Percentiles rank a stretch among this genome's conserved stretches.
Evolutionary conservation across 139 green algal genomes (phyloP).

Genomic region (Chlorella sp.): DNA sequence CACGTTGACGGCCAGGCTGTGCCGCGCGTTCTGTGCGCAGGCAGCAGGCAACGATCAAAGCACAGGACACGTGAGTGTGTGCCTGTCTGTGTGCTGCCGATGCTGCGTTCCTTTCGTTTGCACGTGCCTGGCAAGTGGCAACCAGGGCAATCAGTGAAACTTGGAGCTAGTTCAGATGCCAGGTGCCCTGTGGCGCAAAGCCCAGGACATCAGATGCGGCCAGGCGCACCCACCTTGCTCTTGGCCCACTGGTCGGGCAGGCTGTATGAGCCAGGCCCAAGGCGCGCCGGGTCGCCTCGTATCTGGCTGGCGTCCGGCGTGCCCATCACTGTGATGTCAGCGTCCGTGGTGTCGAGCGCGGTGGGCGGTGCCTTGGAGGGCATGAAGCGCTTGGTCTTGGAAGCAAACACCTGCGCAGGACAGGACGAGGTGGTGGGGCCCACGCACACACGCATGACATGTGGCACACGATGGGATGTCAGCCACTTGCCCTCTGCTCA

Average conservation of each 20-base stretch:
- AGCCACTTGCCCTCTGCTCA: no score
- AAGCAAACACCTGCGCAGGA: constrained; percentile 12
- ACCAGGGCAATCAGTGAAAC: background rate
- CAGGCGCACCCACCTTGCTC: background rate
- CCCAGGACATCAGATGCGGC: background rate
- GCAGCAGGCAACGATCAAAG: background rate
- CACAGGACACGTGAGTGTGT: no score
- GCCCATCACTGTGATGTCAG: no score
- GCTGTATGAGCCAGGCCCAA: constrained; percentile 8
- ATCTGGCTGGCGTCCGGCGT: background rate
- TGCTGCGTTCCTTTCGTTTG: no score
- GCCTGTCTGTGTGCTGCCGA: no score
- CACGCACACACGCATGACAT: no score
- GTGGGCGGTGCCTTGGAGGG: constrained; percentile 4
- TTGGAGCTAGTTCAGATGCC: background rate
- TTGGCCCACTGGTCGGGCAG: constrained; percentile 4
- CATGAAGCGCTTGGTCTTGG: constrained; percentile 1
- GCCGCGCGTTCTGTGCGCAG: background rate
- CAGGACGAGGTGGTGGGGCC: no score
- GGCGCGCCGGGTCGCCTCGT: background rate
- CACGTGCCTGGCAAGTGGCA: background rate
- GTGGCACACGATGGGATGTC: no score
- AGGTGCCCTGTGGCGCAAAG: background rate
- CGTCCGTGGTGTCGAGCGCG: background rate
- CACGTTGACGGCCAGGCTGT: background rate